Evolutionary conservation across 495 filamentous ascomycete genomes (phyloP).

Genomic region (Penicillium salamii): DNA sequence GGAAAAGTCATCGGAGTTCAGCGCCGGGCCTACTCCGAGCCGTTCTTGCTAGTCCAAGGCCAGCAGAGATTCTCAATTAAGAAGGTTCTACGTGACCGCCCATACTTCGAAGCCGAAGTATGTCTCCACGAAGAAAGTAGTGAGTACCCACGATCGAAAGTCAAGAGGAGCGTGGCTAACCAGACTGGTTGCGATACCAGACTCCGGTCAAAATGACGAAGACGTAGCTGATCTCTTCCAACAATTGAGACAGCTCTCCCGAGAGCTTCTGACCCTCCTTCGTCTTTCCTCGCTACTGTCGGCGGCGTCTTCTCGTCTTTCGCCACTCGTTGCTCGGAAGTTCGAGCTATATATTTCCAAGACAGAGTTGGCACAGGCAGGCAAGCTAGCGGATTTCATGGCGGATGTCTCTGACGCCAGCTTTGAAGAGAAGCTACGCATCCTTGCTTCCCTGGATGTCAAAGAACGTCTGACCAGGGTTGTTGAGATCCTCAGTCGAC

Average conservation of each 20-base stretch:
- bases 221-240: conserved; percentile 67
- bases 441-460: conserved; percentile 73
- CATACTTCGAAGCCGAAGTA: conserved; percentile 82
- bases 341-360: conserved; percentile 80
- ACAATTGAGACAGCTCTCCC: conserved; percentile 74
- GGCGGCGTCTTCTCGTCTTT: conserved; percentile 58
- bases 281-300: conserved; percentile 74
- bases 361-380: conserved; percentile 75
- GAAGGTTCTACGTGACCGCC: conserved; percentile 70
- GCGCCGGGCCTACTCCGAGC: conserved; percentile 71
- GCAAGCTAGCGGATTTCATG: conserved; percentile 94
- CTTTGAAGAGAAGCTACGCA: conserved; percentile 83
- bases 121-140: conserved; percentile 59
- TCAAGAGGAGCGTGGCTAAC: conserved; percentile 12
- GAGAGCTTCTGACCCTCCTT: conserved; percentile 76
- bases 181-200: conserved; percentile 11
- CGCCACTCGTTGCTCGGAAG: conserved; percentile 77
- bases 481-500: conserved; percentile 74
- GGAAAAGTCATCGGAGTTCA: conserved; percentile 84
- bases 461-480: conserved; percentile 74
- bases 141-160: conserved; percentile 21
- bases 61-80: conserved; percentile 72
- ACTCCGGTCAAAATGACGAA: conserved; percentile 47
- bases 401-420: conserved; percentile 80
- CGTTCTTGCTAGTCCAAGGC: conserved; percentile 83